phyloP scores from a whole-genome alignment of 768 basidiomycete genomes.

The Ephemerocybe angulata region DNA sequence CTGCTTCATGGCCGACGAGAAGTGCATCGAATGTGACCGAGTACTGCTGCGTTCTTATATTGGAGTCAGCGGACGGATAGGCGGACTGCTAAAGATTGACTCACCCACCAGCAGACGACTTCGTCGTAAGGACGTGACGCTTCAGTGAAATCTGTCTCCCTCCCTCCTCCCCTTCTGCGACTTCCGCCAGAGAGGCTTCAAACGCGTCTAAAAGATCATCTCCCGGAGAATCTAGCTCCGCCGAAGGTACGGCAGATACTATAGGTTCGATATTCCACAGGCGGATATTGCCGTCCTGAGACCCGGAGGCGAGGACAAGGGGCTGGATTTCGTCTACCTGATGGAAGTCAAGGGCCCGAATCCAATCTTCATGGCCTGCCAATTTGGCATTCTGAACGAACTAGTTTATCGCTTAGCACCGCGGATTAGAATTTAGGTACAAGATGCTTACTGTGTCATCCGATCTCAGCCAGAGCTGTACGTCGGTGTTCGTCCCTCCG shows the following conservation, averaged over 20 bases:
- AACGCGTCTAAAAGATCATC: constrained; percentile 87
- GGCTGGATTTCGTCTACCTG: constrained; percentile 32
- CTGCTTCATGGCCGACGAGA: constrained; percentile 93
- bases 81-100: constrained; percentile 9
- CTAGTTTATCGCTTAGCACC: constrained; percentile 28
- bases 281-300: constrained; percentile 91
- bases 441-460: constrained; percentile 45
- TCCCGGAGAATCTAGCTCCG: constrained; percentile 20
- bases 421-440: neutral
- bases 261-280: constrained; percentile 80
- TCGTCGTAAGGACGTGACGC: constrained; percentile 72
- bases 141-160: constrained; percentile 87
- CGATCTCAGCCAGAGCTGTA: constrained; percentile 75
- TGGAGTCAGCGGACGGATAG: constrained; percentile 1
- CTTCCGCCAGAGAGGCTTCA: constrained; percentile 75
- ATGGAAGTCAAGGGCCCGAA: constrained; percentile 72
- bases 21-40: constrained; percentile 91
- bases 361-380: constrained; percentile 95
- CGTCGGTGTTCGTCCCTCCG: constrained; percentile 73
- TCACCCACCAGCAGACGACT: constrained; percentile 39
- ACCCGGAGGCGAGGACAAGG: constrained; percentile 85
- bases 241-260: constrained; percentile 19
- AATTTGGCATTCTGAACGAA: constrained; percentile 59
- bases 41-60: constrained; percentile 44
- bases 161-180: constrained; percentile 79